Evolutionary conservation across 495 filamentous ascomycete genomes (phyloP), one percentile per base, ranked within the genome.

Genomic region (Lentithecium fluviatile): DNA sequence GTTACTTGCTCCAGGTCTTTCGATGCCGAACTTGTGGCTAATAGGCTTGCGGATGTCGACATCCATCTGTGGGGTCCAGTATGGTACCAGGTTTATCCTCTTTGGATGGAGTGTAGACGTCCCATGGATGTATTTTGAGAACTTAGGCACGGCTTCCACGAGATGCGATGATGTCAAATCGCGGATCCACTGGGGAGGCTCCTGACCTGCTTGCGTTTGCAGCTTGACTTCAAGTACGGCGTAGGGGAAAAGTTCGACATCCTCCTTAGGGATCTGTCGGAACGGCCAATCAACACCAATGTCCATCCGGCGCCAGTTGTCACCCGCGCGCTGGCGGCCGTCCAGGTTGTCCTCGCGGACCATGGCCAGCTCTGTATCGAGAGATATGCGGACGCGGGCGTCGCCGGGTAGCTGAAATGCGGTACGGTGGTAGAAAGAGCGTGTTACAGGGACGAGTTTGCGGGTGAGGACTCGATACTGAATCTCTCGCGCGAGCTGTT

Each of bases 41-140:
- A 82, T 79, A 0, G 94, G 91, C 75, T 99, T 99, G 62, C 93
- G 88, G 70, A 99, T 99, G 68, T 99, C 94, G 40, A 91, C 84
- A 63, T 91, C 88, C 95, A 99, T 99, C 75, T 99, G 94, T 0
- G 94, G 94, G 77, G 91, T 87, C 94, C 94, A 99, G 80, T 88
- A 99, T 2, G 94, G 94, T 2, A 97, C 82, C 1, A 99, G 83
- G 26, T 96, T 78, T 71, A 97, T 97, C 45, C 88, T 85, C 26
- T 85, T 80, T 0, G 91, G 93, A 73, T 96, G 94, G 19, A 97
- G 73, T 0, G 83, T 89, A 8, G 93, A 90, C 0, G 85, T 88
- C 49, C 94, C 94, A 73, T 99, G 94, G 60, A 99, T 99, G 74
- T 97, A 99, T 76, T 99, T 99, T 67, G 91, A 96, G 78, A 96